Evolutionary conservation across 176 grass and related monocot genomes (phyloP).

Genomic region (Oryza meyeriana): DNA sequence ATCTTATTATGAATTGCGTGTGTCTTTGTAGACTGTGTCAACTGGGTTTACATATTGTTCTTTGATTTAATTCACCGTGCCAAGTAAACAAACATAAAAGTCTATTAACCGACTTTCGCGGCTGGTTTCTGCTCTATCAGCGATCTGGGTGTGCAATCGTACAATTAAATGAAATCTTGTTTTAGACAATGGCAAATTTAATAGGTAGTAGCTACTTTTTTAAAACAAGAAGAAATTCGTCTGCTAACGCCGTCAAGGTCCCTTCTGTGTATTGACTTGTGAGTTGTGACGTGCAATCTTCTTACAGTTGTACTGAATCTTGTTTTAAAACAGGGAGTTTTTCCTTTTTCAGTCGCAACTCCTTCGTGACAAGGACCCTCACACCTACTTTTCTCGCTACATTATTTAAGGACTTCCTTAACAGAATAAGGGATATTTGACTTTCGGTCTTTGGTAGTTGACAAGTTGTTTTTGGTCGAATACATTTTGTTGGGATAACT

Average conservation of each 20-base stretch:
- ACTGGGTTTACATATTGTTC: background rate
- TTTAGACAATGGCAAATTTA: background rate
- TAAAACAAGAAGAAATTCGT: background rate
- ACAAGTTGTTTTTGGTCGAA: constrained; percentile 12
- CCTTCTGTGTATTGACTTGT: background rate
- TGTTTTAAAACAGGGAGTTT: constrained; percentile 19
- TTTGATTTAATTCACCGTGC: background rate
- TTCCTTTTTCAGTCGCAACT: constrained; percentile 4
- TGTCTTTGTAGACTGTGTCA: background rate
- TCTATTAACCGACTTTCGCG: background rate
- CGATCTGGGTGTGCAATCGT: constrained; percentile 12
- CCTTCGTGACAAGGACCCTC: constrained; percentile 18
- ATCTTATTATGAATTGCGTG: background rate
- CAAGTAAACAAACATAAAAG: constrained; percentile 4
- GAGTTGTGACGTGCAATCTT: background rate
- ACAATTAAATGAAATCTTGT: constrained; percentile 5
- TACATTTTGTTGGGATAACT: constrained; percentile 11
- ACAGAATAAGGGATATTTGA: background rate
- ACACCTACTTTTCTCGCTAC: background rate
- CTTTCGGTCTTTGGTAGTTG: background rate
- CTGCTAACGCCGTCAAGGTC: background rate
- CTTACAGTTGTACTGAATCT: background rate
- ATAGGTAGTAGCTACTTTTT: background rate
- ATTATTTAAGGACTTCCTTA: background rate
- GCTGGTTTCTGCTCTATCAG: background rate